These are phyloP conservation scores for Globisporangium okanoganense DNA, from an alignment of 352 stramenopile species.

Conservation along the genomic window DNA sequence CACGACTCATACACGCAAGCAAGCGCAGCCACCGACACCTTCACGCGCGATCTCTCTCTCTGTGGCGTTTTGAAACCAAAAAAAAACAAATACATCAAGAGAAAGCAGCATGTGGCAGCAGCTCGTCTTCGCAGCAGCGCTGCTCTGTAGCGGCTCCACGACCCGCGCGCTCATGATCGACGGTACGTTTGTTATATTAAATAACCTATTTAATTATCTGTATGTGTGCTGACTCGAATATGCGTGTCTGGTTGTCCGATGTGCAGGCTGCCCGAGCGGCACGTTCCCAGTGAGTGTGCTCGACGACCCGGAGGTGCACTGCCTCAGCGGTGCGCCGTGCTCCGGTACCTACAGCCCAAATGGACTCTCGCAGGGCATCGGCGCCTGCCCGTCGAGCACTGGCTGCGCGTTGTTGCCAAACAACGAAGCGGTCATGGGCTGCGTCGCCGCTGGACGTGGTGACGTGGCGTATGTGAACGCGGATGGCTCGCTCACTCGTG, in stretches of 20 bases:
- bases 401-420: slow-evolving; percentile 58
- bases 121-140: slow-evolving; percentile 7
- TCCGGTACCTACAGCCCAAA: slow-evolving; percentile 54
- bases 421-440: slow-evolving; percentile 65
- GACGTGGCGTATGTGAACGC: slow-evolving; percentile 72
- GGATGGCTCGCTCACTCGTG: slow-evolving; percentile 54
- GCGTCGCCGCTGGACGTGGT: slow-evolving; percentile 35
- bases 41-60: not conserved
- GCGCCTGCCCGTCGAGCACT: slow-evolving; percentile 45
- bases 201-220: no score
- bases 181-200: no score
- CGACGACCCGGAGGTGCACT: slow-evolving; percentile 49
- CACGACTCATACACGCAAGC: not conserved
- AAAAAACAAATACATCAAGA: not conserved
- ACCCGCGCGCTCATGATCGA: slow-evolving; percentile 15
- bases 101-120: slow-evolving; percentile 15
- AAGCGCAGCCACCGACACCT: not conserved
- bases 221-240: slow-evolving; percentile 1
- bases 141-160: slow-evolving; percentile 2
- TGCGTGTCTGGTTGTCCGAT: not conserved
- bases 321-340: slow-evolving; percentile 45
- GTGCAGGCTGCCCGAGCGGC: slow-evolving; percentile 37
- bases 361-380: slow-evolving; percentile 42
- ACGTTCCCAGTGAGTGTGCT: slow-evolving; percentile 66
- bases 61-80: not conserved